Conservation (phyloP, 31 red algal species). For the Asparagopsis taxiformis region DNA sequence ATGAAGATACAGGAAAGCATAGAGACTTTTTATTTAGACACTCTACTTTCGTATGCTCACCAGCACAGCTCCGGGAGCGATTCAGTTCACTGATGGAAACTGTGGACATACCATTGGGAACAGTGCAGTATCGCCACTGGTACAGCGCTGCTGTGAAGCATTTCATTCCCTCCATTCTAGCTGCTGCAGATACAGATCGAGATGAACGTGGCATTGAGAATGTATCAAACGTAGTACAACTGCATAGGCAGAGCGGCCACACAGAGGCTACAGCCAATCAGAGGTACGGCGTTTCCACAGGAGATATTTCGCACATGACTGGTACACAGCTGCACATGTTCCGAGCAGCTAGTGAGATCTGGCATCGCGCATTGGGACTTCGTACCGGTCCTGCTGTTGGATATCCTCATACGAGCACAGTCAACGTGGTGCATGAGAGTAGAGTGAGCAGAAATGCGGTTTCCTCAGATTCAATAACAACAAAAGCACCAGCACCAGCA, state of each 20-base stretch:
- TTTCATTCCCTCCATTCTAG: not conserved
- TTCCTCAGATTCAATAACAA: no score
- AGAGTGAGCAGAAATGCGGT: no score
- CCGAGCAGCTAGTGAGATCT: not conserved
- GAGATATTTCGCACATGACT: not conserved
- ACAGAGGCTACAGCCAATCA: not conserved
- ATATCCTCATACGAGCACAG: slow-evolving; percentile 1
- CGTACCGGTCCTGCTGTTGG: not conserved
- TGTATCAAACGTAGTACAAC: no score
- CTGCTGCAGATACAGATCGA: not conserved
- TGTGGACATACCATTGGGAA: not conserved
- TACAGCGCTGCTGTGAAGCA: not conserved
- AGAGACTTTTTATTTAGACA: not conserved
- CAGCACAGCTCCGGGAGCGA: not conserved
- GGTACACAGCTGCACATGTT: not conserved
- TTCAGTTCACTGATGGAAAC: not conserved
- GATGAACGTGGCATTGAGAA: not conserved
- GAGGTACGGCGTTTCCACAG: not conserved
- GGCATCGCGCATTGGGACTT: not conserved
- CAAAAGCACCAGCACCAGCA: no score
- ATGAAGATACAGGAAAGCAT: not conserved
- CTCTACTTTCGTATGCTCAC: no score
- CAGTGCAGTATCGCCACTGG: not conserved
- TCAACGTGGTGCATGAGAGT: not conserved
- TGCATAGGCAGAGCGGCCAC: not conserved